phyloP scores from a whole-genome alignment of 2,329 filamentous ascomycete genomes.

The Scleromitrula shiraiana region DNA sequence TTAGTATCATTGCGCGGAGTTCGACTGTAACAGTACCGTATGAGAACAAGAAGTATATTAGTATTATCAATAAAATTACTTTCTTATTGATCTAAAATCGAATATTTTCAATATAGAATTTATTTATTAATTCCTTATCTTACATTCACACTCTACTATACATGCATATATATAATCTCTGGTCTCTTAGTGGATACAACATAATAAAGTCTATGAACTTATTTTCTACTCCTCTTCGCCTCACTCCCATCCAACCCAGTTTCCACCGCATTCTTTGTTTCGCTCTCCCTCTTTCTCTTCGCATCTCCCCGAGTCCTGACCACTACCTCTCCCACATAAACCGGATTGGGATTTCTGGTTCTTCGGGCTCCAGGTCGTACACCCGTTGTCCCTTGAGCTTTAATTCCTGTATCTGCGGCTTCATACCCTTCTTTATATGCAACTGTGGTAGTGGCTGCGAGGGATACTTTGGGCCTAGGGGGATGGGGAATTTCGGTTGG shows the following conservation, averaged over 20 bases:
- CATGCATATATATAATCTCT: too few relatives aligned
- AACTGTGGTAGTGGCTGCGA: background rate
- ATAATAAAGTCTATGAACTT: too few relatives aligned
- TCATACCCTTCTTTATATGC: background rate
- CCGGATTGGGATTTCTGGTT: background rate
- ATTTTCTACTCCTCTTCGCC: background rate
- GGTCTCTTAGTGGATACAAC: too few relatives aligned
- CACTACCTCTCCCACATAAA: background rate
- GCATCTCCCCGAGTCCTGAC: background rate
- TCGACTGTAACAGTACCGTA: too few relatives aligned
- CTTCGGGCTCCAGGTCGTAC: background rate
- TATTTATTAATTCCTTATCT: too few relatives aligned
- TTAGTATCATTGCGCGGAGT: background rate
- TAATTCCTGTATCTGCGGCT: background rate
- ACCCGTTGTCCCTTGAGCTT: background rate
- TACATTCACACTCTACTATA: too few relatives aligned
- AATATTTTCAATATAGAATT: too few relatives aligned
- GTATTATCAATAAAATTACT: too few relatives aligned
- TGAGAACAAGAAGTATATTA: too few relatives aligned
- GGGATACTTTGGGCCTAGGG: background rate
- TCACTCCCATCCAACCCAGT: background rate
- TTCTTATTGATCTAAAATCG: too few relatives aligned
- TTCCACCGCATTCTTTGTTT: background rate
- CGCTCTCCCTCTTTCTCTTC: background rate
- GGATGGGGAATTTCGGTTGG: background rate